phyloP scores from a whole-genome alignment of 768 basidiomycete genomes.

The Panus rudis region DNA sequence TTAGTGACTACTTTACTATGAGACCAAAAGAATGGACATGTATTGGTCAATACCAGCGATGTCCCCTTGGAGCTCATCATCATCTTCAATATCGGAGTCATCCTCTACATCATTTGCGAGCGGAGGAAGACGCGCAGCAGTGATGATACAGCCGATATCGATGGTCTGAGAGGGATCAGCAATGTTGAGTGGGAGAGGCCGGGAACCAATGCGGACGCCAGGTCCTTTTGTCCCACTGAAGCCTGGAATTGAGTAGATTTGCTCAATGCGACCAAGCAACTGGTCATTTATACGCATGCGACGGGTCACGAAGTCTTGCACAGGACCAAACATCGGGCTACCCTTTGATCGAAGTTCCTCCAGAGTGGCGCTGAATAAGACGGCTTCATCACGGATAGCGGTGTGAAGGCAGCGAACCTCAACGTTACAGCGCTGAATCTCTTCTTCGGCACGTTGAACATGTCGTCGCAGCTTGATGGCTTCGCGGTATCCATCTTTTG shows the following conservation, averaged over 20 bases:
- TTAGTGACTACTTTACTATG: too few relatives aligned
- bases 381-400: conserved; percentile 17
- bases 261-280: conserved; percentile 6
- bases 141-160: too few relatives aligned
- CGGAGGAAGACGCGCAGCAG: too few relatives aligned
- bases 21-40: too few relatives aligned
- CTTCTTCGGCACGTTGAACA: conserved; percentile 18
- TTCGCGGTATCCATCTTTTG: conserved; percentile 14
- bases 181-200: too few relatives aligned
- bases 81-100: too few relatives aligned
- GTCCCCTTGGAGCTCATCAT: too few relatives aligned
- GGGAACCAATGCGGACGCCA: too few relatives aligned
- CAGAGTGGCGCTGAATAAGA: conserved; percentile 3
- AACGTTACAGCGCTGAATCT: conserved; percentile 17
- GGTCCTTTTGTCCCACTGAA: conserved; percentile 5
- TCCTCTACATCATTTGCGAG: too few relatives aligned
- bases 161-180: too few relatives aligned
- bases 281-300: conserved; percentile 6
- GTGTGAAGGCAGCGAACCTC: conserved; percentile 22
- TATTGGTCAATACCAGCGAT: too few relatives aligned
- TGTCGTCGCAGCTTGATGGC: conserved; percentile 16
- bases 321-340: conserved; percentile 1
- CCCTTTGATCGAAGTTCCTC: not conserved
- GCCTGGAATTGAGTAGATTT: conserved; percentile 5
- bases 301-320: conserved; percentile 1